These are phyloP conservation scores for Tolypocladium ophioglossoides DNA, from an alignment of 2,329 filamentous ascomycete species.

Conservation along the genomic window DNA sequence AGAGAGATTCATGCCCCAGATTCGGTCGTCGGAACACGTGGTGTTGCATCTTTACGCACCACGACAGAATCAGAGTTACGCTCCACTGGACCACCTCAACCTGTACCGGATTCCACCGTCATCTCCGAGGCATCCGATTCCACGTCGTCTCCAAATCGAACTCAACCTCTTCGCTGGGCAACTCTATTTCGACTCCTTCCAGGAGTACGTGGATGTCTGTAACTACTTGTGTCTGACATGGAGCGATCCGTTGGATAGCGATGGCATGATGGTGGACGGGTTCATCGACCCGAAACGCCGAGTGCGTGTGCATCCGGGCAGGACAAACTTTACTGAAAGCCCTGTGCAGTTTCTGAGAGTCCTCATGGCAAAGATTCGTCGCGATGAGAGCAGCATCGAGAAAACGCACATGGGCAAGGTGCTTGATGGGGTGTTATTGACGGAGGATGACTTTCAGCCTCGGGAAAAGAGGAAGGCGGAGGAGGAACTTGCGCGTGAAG, in stretches of 20 bases:
- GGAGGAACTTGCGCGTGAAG: background rate
- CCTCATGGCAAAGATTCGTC: constrained; percentile 24
- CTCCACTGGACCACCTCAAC: background rate
- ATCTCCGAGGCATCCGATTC: background rate
- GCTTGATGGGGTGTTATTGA: constrained; percentile 19
- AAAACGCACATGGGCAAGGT: constrained; percentile 31
- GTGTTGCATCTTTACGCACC: constrained; percentile 42
- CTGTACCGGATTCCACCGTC: background rate
- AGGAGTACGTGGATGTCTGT: constrained; percentile 44
- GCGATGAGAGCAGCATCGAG: constrained; percentile 24
- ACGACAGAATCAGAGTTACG: constrained; percentile 12
- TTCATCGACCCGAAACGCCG: constrained; percentile 17
- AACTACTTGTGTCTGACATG: constrained; percentile 38
- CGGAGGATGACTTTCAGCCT: constrained; percentile 9
- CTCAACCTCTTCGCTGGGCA: constrained; percentile 61
- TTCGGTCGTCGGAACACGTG: constrained; percentile 24
- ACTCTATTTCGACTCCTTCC: constrained; percentile 45
- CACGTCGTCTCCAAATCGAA: constrained; percentile 24
- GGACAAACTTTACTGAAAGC: constrained; percentile 17
- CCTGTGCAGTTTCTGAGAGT: constrained; percentile 26
- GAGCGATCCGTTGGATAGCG: constrained; percentile 10
- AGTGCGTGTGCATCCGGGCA: constrained; percentile 4
- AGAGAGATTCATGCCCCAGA: constrained; percentile 31
- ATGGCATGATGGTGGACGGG: constrained; percentile 13
- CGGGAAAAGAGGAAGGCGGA: background rate